Conservation (phyloP, 768 basidiomycete genomes). For the Xerocomellus intermedius region DNA sequence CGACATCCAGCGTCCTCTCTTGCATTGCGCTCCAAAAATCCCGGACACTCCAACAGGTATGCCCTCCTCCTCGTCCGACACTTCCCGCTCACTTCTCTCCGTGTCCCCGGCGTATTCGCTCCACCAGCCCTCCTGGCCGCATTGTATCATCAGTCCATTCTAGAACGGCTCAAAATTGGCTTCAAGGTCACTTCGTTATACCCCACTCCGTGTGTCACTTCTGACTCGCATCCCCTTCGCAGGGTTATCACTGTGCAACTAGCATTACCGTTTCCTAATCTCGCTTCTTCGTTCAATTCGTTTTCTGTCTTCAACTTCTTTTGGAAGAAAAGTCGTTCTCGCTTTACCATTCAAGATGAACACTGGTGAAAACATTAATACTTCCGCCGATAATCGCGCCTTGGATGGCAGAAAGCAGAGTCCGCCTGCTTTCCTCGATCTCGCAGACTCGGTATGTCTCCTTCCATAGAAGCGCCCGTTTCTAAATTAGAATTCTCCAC, state of each 20-base stretch:
- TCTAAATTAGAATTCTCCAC: slow-evolving; percentile 2
- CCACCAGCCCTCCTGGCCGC: slow-evolving; percentile 48
- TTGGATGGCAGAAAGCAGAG: slow-evolving; percentile 78
- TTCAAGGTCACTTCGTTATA: slow-evolving; percentile 48
- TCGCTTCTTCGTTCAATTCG: slow-evolving; percentile 46
- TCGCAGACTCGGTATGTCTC: slow-evolving; percentile 82
- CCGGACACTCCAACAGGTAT: slow-evolving; percentile 44
- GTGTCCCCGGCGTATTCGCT: slow-evolving; percentile 25
- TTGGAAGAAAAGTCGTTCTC: slow-evolving; percentile 50
- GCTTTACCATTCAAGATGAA: slow-evolving; percentile 60
- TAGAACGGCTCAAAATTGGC: slow-evolving; percentile 77
- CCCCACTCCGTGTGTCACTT: slow-evolving; percentile 18
- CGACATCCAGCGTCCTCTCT: slow-evolving; percentile 31
- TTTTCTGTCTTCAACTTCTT: slow-evolving; percentile 52
- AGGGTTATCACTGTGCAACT: slow-evolving; percentile 70
- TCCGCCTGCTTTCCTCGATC: slow-evolving; percentile 90
- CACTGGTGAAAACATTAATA: slow-evolving; percentile 66
- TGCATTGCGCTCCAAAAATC: slow-evolving; percentile 32
- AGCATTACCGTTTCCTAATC: slow-evolving; percentile 54
- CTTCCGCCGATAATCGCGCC: slow-evolving; percentile 69
- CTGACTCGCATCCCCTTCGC: slow-evolving; percentile 23
- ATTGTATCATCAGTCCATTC: slow-evolving; percentile 81
- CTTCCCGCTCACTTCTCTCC: slow-evolving; percentile 16
- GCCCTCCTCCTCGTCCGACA: slow-evolving; percentile 20
- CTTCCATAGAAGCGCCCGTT: slow-evolving; percentile 8